Evolutionary conservation across 805 yeast genomes (phyloP).

Genomic region (Candida adriatica): DNA sequence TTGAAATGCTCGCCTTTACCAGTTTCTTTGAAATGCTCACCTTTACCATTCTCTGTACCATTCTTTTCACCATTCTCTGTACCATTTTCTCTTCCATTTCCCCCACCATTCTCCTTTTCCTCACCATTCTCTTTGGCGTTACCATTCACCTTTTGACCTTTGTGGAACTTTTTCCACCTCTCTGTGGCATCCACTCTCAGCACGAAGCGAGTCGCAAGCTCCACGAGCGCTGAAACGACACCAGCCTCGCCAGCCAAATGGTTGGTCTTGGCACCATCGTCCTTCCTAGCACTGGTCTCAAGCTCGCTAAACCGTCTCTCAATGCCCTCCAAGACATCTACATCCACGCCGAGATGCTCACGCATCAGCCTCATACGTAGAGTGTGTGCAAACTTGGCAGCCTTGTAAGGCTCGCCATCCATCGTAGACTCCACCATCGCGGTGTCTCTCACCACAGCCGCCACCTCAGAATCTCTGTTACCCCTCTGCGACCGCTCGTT

Average conservation of each 20-base stretch:
- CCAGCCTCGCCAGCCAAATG: constrained; percentile 29
- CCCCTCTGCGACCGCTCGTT: constrained; percentile 97
- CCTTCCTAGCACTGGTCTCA: constrained; percentile 28
- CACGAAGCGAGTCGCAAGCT: constrained; percentile 64
- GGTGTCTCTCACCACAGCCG: constrained; percentile 80
- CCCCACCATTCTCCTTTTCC: constrained; percentile 19
- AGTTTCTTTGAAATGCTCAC: too few relatives aligned
- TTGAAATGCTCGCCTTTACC: too few relatives aligned
- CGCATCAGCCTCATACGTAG: constrained; percentile 89
- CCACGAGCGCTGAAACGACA: constrained; percentile 62
- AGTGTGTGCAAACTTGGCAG: constrained; percentile 84
- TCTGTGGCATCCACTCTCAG: constrained; percentile 44
- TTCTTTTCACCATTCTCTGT: constrained; percentile 14
- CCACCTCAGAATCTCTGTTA: constrained; percentile 88
- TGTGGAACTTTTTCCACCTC: constrained; percentile 33
- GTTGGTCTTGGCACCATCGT: constrained; percentile 21
- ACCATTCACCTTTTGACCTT: constrained; percentile 1
- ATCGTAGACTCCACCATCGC: constrained; percentile 58
- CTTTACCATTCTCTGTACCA: too few relatives aligned
- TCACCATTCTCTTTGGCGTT: constrained; percentile 19
- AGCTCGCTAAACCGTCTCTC: constrained; percentile 59
- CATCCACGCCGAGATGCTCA: constrained; percentile 93
- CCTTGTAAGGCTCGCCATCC: constrained; percentile 78
- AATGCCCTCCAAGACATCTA: constrained; percentile 74
- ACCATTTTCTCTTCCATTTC: constrained; percentile 18